Base-by-base conservation (phyloP, 2,329 filamentous ascomycete genomes). In the Chlorencoelia australis region DNA sequence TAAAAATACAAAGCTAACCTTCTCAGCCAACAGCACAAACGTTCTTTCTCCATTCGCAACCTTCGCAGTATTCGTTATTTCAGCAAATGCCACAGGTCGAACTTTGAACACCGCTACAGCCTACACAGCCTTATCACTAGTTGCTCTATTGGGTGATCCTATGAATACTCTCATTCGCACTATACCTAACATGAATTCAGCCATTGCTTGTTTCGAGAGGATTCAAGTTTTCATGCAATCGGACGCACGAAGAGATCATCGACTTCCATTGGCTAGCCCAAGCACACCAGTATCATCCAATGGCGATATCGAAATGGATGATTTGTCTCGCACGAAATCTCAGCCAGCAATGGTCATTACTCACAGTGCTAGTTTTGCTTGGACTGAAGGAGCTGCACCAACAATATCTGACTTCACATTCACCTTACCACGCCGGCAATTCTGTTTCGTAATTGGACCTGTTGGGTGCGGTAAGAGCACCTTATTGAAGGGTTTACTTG, bases 111-210 rank as follows among this genome's bases (percentile, higher is more conserved):
- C 45, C n/a, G 42, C 47, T 7, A 49, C 19, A 40, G 50, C 65
- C n/a, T 68, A 66, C 30, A 63, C 65, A 0, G 59, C 59, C 0
- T 37, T 67, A 1, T 64, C 64, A 1, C 55, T 64, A 10, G 58
- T 67, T 10, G 46, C 59, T 1, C 48, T 67, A 0, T 44, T 66
- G 11, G 43, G 58, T 2, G 46, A 52, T 6, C 63, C 64, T 1
- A 52, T 67, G 11, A 60, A 59, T 25, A 55, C 48, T 25, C 45
- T 67, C 33, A 59, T 67, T 19, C 55, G 60, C 38, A 47, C 49
- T 0, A 51, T 65, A 11, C 59, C 64, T 2, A 44, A 53, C 10
- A 31, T 66, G 15, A 58, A 57, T 17, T 54, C 62, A 7, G 59
- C 56, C 1, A 30, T 62, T 11, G 61, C 60, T 0, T 65, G 62